Evolutionary conservation across 202 grass and related monocot species (phyloP), one percentile per base, ranked within the genome.

Genomic region (Setaria italica): DNA sequence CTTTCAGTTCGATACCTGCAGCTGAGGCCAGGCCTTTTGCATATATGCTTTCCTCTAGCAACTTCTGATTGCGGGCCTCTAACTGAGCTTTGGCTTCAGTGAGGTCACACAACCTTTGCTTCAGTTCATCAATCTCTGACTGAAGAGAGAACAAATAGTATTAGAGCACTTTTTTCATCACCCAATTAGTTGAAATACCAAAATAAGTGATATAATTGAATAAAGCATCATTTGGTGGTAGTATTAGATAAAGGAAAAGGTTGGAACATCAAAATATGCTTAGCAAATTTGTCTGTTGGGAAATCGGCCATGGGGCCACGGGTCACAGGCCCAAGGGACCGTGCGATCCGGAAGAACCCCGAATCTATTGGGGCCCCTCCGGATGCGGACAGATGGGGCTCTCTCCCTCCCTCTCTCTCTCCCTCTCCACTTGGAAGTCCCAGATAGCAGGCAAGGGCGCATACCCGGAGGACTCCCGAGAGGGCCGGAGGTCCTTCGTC

Each of bases 1-100:
- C 86, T 69, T 97, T 94, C 78, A 94, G 77, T 87, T 97, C 90
- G 33, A 89, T 84, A 46, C 88, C 78, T 25, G 92, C 92, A 78
- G 86, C 92, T 66, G 81, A 92, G 19, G 86, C 92, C 15, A 97
- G 82, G 12, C 84, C 90, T 90, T 91, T 94, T 2, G 92, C 88
- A 25, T 91, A 90, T 80, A 82, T 83, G 49, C 86, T 90, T 91
- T 97, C 94, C 73, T 91, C 92, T 62, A 76, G 76, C 72, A 97
- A 46, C 69, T 90, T 94, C 41, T 86, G 88, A 76, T 92, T 92
- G 47, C 45, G 66, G 33, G 78, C 29, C 88, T 97, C 94, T 35
- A 94, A 68, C 86, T 91, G 88, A 53, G 64, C 56, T 87, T 90
- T 97, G 25, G 87, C 86, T 90, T 94, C 88, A 47, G 34, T 79